A percentile compares a stretch with the other conserved stretches of the same genome.
phyloP scores from a whole-genome alignment of 75 land plant genomes.

The Isoetes taiwanensis region DNA sequence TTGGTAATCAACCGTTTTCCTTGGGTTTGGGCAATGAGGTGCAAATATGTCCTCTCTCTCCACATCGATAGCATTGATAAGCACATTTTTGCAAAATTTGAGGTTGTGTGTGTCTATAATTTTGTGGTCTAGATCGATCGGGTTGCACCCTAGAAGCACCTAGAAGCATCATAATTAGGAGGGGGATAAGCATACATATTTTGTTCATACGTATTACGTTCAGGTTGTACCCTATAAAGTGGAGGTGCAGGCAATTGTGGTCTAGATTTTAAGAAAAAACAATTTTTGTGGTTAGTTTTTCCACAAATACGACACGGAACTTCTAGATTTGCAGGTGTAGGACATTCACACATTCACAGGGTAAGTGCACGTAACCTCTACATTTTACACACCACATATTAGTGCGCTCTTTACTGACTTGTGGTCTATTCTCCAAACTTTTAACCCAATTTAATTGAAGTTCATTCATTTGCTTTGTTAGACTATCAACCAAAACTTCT shows the following conservation, averaged over 20 bases:
- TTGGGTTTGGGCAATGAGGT: neutral
- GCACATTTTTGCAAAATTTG: no score
- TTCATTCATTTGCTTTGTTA: neutral
- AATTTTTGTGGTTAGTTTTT: neutral
- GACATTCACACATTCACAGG: neutral
- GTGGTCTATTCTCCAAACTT: neutral
- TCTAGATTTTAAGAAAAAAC: no score
- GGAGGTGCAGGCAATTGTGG: no score
- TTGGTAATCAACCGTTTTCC: neutral
- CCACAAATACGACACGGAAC: neutral
- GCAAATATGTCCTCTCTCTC: neutral
- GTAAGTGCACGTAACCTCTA: neutral
- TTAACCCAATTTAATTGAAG: neutral
- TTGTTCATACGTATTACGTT: neutral
- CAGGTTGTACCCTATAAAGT: no score
- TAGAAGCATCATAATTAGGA: neutral
- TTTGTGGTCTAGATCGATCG: neutral
- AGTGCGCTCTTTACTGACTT: neutral
- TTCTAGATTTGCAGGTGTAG: neutral
- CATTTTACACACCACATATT: neutral
- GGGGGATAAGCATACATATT: neutral
- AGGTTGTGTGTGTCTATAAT: no score
- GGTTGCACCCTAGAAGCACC: neutral
- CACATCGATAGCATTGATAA: neutral
- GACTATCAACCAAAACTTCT: neutral